Conservation (phyloP, 345 rosid species). For the Orychophragmus violaceus region DNA sequence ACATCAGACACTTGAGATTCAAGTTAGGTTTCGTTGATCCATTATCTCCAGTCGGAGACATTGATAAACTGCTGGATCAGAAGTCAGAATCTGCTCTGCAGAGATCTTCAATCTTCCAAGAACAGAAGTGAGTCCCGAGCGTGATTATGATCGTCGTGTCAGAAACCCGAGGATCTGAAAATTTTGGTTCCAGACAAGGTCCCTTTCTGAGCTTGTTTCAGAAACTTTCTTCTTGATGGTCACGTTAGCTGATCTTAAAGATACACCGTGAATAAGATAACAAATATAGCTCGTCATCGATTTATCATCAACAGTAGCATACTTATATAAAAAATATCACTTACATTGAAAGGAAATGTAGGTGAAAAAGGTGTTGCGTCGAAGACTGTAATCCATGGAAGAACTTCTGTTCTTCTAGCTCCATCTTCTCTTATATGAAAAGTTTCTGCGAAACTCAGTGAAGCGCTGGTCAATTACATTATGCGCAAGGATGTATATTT, state of each 20-base stretch:
- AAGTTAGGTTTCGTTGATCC: conserved; percentile 42
- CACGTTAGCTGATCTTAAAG: conserved; percentile 50
- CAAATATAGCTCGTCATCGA: not conserved
- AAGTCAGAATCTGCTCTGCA: conserved; percentile 41
- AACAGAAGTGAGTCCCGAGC: conserved; percentile 55
- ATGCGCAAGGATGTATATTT: not conserved
- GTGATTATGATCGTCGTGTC: conserved; percentile 60
- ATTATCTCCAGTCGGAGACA: conserved; percentile 49
- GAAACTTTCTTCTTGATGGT: conserved; percentile 66
- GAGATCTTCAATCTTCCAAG: conserved; percentile 51
- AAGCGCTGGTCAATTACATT: conserved; percentile 7
- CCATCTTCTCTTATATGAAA: conserved; percentile 7
- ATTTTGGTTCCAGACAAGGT: conserved; percentile 84
- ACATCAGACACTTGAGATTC: conserved; percentile 56
- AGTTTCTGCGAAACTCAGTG: not conserved
- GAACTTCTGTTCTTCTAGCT: conserved; percentile 28
- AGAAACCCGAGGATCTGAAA: conserved; percentile 57
- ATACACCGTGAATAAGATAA: conserved; percentile 40
- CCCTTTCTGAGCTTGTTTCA: conserved; percentile 52
- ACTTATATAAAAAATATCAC: not conserved
- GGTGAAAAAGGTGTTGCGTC: conserved; percentile 65
- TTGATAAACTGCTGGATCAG: conserved; percentile 45
- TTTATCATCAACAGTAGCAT: not conserved
- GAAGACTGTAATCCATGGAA: conserved; percentile 80
- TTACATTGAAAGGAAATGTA: conserved; percentile 63